phyloP scores from a whole-genome alignment of 345 rosid genomes.

The Psidium guajava region DNA sequence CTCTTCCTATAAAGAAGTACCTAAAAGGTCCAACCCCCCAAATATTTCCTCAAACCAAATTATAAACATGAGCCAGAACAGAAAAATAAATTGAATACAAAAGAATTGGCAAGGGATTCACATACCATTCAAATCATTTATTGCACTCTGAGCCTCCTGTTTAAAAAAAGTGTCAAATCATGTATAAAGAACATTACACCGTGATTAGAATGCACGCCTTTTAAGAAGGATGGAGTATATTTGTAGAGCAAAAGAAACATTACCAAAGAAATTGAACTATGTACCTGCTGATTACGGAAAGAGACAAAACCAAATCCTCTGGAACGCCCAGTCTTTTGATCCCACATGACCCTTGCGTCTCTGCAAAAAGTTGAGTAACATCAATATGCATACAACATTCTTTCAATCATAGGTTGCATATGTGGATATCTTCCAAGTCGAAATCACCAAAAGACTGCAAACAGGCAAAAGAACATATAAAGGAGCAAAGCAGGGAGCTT shows the following conservation, averaged over 20 bases:
- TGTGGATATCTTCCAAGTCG: neutral
- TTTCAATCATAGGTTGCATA: neutral
- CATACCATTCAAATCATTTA: slow-evolving; percentile 79
- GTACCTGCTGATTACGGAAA: slow-evolving; percentile 66
- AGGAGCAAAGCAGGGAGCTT: slow-evolving; percentile 19
- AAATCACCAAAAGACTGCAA: neutral
- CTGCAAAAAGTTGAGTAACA: slow-evolving; percentile 9
- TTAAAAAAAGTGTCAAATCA: neutral
- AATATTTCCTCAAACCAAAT: neutral
- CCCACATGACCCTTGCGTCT: slow-evolving; percentile 96
- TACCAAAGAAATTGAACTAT: neutral
- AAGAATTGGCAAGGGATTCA: neutral
- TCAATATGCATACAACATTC: neutral
- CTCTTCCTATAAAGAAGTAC: neutral
- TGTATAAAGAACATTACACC: neutral
- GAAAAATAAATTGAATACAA: neutral
- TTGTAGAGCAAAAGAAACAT: neutral
- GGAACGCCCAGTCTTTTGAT: slow-evolving; percentile 90
- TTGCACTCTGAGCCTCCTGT: slow-evolving; percentile 89
- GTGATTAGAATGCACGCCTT: neutral
- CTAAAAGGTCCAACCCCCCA: neutral
- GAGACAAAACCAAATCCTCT: slow-evolving; percentile 96
- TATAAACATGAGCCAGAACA: neutral
- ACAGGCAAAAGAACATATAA: neutral
- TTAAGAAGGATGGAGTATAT: neutral